A percentile compares a stretch with the other conserved stretches of the same genome.
phyloP scores from a whole-genome alignment of 371 early-diverging fungal species.

The Lichtheimia corymbifera region DNA sequence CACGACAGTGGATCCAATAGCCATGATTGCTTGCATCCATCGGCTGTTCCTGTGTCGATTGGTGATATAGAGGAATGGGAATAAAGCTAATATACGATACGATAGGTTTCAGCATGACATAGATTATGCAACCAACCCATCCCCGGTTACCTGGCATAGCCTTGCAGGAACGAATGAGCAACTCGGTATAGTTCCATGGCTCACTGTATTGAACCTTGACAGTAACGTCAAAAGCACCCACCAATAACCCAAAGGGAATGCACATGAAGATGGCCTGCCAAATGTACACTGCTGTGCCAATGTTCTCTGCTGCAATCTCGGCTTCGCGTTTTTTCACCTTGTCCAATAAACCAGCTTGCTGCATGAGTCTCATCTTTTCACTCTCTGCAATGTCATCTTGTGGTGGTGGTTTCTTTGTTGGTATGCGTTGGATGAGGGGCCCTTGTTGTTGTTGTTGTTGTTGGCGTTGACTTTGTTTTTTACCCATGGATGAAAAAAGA shows the following conservation, averaged over 20 bases:
- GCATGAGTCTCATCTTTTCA: slow-evolving; percentile 53
- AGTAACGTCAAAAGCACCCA: slow-evolving; percentile 59
- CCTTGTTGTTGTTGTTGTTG: slow-evolving; percentile 6
- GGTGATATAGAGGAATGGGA: slow-evolving; percentile 56
- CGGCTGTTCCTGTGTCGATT: slow-evolving; percentile 50
- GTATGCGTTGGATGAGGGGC: slow-evolving; percentile 44
- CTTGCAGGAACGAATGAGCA: slow-evolving; percentile 38
- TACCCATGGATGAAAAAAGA: neutral
- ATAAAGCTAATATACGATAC: slow-evolving; percentile 35
- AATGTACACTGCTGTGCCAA: slow-evolving; percentile 43
- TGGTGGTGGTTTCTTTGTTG: slow-evolving; percentile 5
- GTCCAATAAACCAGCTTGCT: slow-evolving; percentile 52
- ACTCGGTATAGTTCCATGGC: slow-evolving; percentile 41
- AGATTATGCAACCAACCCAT: neutral
- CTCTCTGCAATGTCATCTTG: slow-evolving; percentile 31
- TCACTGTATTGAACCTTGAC: slow-evolving; percentile 62
- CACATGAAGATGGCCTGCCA: slow-evolving; percentile 59
- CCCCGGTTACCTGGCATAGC: slow-evolving; percentile 52
- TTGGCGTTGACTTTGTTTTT: slow-evolving; percentile 4
- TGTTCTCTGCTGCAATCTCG: slow-evolving; percentile 21
- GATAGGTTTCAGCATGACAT: neutral
- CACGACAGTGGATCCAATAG: slow-evolving; percentile 33
- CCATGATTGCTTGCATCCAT: slow-evolving; percentile 48
- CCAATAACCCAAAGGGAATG: slow-evolving; percentile 56
- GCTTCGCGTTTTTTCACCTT: slow-evolving; percentile 42